Evolutionary conservation across 129 eudicot genomes (phyloP).

Genomic region (Solidago caesia): DNA sequence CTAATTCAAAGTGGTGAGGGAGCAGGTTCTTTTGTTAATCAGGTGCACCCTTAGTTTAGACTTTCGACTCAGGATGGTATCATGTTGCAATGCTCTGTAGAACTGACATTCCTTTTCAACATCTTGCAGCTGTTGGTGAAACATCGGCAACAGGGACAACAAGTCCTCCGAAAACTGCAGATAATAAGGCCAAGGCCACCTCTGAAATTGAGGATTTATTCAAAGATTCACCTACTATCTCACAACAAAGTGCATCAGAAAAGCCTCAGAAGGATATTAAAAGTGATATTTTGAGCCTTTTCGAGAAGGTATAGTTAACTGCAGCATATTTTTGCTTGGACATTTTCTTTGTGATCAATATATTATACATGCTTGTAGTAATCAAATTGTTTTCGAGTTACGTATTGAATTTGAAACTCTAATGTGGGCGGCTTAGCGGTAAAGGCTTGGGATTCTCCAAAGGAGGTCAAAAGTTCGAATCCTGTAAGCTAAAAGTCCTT

Average conservation of each 20-base stretch:
- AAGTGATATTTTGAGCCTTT: constrained; percentile 90
- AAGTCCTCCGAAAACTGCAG: constrained; percentile 31
- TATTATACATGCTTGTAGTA: not conserved
- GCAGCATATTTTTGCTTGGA: not conserved
- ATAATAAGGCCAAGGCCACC: constrained; percentile 23
- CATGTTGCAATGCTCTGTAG: not conserved
- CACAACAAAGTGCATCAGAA: constrained; percentile 35
- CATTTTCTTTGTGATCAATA: not conserved
- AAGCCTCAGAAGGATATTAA: constrained; percentile 85
- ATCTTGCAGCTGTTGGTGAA: constrained; percentile 71
- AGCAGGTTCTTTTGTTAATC: not conserved
- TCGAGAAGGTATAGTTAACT: constrained; percentile 64
- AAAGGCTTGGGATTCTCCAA: no score
- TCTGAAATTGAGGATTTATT: constrained; percentile 39
- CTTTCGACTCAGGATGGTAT: not conserved
- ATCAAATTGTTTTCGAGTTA: not conserved
- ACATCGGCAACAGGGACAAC: constrained; percentile 43
- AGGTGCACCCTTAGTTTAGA: not conserved
- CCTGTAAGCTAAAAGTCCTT: no score
- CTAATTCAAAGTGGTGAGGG: no score
- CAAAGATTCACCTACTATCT: constrained; percentile 50
- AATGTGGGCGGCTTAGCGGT: no score
- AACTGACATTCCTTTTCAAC: constrained; percentile 20
- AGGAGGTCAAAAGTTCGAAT: no score
- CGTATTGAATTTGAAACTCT: no score